Percentiles rank a stretch among this genome's conserved stretches.
phyloP scores from a whole-genome alignment of 140 eudicot genomes.

The Erigeron philadelphicus region DNA sequence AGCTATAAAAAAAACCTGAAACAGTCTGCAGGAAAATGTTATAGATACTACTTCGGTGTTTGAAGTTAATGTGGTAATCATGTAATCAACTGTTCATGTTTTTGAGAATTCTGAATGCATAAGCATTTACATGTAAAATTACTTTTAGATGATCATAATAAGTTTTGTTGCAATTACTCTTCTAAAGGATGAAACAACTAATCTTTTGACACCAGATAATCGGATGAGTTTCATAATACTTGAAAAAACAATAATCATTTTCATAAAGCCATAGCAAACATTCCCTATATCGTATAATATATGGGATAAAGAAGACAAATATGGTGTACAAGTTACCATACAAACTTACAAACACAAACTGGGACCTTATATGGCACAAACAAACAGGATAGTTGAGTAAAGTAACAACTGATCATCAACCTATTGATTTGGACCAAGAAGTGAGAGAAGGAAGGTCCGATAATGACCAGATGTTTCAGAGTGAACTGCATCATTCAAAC shows the following conservation, averaged over 20 bases:
- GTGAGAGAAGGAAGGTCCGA: slow-evolving; percentile 45
- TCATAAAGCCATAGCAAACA: background rate
- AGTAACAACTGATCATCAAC: slow-evolving; percentile 3
- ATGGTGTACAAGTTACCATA: slow-evolving; percentile 15
- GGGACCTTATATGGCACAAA: slow-evolving; percentile 18
- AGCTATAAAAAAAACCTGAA: no score
- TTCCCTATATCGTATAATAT: background rate
- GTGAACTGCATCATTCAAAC: slow-evolving; percentile 45
- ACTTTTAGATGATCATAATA: no score
- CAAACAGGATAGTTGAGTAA: slow-evolving; percentile 14
- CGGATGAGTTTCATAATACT: no score
- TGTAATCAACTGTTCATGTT: no score
- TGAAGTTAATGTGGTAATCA: no score
- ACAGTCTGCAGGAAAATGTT: no score
- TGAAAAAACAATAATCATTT: background rate
- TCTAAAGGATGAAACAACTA: no score
- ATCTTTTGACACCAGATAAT: no score
- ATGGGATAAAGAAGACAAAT: slow-evolving; percentile 4
- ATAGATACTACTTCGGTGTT: no score
- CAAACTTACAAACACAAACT: slow-evolving; percentile 9
- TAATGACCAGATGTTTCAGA: slow-evolving; percentile 51
- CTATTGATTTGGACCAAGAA: slow-evolving; percentile 41
- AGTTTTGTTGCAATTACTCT: no score
- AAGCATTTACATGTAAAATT: no score
- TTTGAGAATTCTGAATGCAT: no score